phyloP scores from a whole-genome alignment of 2,329 filamentous ascomycete species.

The Colletotrichum spinosum region DNA sequence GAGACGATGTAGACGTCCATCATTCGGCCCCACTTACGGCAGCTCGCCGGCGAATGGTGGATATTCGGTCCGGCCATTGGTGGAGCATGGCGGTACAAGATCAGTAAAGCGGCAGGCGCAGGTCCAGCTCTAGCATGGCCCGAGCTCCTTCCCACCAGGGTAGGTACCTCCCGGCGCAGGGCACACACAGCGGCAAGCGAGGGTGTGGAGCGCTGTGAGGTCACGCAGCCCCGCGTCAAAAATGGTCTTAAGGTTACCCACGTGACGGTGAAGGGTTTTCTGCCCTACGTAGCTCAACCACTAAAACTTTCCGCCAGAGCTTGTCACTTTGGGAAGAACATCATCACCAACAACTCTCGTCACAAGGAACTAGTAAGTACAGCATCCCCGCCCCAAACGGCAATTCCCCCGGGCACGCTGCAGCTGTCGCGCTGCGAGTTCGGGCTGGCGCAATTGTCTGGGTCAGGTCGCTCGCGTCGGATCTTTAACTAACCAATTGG shows the following conservation, averaged over 20 bases:
- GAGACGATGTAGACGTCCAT: too few relatives aligned
- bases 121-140: too few relatives aligned
- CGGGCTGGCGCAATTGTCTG: not conserved
- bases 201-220: conserved; percentile 13
- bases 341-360: conserved; percentile 41
- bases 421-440: not conserved
- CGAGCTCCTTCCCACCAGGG: too few relatives aligned
- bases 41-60: too few relatives aligned
- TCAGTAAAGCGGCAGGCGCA: too few relatives aligned
- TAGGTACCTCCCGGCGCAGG: not conserved
- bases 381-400: conserved; percentile 6
- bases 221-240: conserved; percentile 22
- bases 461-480: not conserved
- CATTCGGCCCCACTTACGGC: too few relatives aligned
- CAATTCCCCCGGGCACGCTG: not conserved
- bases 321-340: conserved; percentile 26
- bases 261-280: conserved; percentile 35
- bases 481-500: conserved; percentile 7
- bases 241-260: not conserved
- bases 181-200: not conserved
- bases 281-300: conserved; percentile 37
- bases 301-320: conserved; percentile 32
- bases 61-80: too few relatives aligned
- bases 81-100: too few relatives aligned
- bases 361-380: conserved; percentile 38